A percentile compares a stretch with the other conserved stretches of the same genome.
Evolutionary conservation across 2,329 filamentous ascomycete species (phyloP).

Genomic region (Lachnum nothofagi): DNA sequence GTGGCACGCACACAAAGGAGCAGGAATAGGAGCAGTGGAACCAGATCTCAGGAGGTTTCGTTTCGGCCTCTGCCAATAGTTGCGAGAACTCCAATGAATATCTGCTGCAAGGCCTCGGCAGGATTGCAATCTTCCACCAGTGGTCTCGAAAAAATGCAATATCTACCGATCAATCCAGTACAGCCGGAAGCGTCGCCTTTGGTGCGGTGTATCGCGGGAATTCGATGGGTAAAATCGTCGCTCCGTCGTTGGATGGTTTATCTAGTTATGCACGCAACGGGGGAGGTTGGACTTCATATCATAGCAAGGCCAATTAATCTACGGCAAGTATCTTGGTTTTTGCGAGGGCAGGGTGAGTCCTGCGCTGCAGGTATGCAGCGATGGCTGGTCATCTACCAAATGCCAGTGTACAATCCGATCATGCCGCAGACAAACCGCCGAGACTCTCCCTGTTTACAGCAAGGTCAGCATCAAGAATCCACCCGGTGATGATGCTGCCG

Average conservation of each 20-base stretch:
- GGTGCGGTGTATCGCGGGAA: background rate
- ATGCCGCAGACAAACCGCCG: background rate
- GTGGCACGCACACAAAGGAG: background rate
- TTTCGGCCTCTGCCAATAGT: background rate
- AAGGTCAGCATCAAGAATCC: background rate
- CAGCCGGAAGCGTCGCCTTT: slow-evolving; percentile 1
- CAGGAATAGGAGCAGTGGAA: background rate
- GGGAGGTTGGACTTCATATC: slow-evolving; percentile 17
- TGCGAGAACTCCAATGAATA: background rate
- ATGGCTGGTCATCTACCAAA: slow-evolving; percentile 5
- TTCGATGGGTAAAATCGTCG: slow-evolving; percentile 7
- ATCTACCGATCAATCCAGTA: background rate
- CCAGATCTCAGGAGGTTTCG: background rate
- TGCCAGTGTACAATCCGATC: background rate
- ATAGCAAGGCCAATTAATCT: slow-evolving; percentile 17
- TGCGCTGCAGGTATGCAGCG: slow-evolving; percentile 6
- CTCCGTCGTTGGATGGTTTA: slow-evolving; percentile 11
- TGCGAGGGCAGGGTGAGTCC: background rate
- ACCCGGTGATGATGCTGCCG: slow-evolving; percentile 1
- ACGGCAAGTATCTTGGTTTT: background rate
- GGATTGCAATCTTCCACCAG: background rate
- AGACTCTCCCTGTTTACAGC: background rate
- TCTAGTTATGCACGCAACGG: slow-evolving; percentile 17
- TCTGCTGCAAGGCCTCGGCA: background rate
- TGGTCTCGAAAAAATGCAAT: background rate